Evolutionary conservation across 768 basidiomycete genomes (phyloP), one percentile per base, ranked within the genome.

Genomic region (Leccinellum luteum): DNA sequence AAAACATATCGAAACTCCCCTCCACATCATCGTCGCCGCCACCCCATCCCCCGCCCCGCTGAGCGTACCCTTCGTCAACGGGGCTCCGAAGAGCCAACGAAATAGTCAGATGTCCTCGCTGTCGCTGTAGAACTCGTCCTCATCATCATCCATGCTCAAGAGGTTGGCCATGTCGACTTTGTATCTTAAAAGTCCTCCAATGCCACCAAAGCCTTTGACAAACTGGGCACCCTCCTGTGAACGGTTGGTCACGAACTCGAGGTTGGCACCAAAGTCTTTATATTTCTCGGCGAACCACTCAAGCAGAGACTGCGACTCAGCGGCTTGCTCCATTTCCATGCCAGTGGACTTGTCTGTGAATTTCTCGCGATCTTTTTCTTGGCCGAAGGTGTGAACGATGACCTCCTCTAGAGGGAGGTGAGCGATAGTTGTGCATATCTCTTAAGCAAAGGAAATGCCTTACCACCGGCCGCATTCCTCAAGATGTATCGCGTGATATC

Each of bases 251-350:
- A 98, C 87, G 70, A 98, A 98, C 77, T 95, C 94, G 59, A 98
- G 86, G 64, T 88, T 87, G 52, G 96, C 92, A 60, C 96, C 97
- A 69, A 98, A 98, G 43, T 96, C 93, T 73, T 92, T 94, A 81
- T 98, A 99, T 71, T 95, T 94, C 72, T 98, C 97, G 47, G 97
- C 89, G 72, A 98, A 94, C 97, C 97, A 98, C 73, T 99, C 97
- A 58, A 99, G 85, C 10, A 98, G 82, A 50, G 90, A 79, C 67
- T 90, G 84, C 2, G 97, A 87, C 63, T 99, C 97, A 2, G 65
- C 66, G 9, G 75, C 75, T 72, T 90, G 88, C 71, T 99, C 97
- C 97, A 99, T 99, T 79, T 99, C 97, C 38, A 86, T 70, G 3
- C 91, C 89, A 15, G 95, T 99, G 4, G 91, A 90, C 75, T 96